Conservation (phyloP, 2,329 filamentous ascomycete genomes). For the Hypoxylon sp. region DNA sequence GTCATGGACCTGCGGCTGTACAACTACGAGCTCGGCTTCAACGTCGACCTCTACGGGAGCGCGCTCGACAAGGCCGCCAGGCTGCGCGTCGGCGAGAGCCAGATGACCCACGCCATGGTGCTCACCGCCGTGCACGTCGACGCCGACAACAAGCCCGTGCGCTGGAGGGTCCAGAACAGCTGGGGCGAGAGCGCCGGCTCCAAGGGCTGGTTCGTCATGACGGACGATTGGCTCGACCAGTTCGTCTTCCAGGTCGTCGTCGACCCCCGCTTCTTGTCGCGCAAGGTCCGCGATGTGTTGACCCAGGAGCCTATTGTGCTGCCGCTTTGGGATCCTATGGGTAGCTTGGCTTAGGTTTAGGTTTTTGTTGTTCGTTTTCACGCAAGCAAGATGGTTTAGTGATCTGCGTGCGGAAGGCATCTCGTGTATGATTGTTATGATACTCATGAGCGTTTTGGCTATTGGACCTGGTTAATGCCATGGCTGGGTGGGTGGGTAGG, state of each 20-base stretch:
- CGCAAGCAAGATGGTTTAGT: no score
- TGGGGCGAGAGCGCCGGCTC: constrained; percentile 77
- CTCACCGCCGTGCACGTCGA: constrained; percentile 85
- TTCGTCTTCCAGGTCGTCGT: constrained; percentile 90
- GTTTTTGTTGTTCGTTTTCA: no score
- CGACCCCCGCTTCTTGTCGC: constrained; percentile 72
- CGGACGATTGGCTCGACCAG: constrained; percentile 79
- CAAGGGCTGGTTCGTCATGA: constrained; percentile 91
- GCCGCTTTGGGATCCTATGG: constrained; percentile 84
- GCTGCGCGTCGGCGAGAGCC: constrained; percentile 75
- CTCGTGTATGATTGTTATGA: constrained; percentile 9
- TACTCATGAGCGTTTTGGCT: constrained; percentile 8
- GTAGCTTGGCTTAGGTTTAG: constrained; percentile 66
- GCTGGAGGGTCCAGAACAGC: constrained; percentile 89
- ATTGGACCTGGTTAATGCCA: no score
- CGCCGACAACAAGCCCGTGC: constrained; percentile 67
- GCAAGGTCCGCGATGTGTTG: constrained; percentile 74
- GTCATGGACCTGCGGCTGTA: constrained; percentile 83
- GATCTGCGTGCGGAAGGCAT: no score
- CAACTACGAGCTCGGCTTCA: constrained; percentile 86
- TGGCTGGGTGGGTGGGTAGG: no score
- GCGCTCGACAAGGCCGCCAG: constrained; percentile 81
- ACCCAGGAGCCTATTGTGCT: constrained; percentile 74
- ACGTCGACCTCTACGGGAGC: constrained; percentile 69
- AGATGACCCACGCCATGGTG: constrained; percentile 95